Conservation (phyloP, 2,329 filamentous ascomycete species). For the Calonectria honghensis region DNA sequence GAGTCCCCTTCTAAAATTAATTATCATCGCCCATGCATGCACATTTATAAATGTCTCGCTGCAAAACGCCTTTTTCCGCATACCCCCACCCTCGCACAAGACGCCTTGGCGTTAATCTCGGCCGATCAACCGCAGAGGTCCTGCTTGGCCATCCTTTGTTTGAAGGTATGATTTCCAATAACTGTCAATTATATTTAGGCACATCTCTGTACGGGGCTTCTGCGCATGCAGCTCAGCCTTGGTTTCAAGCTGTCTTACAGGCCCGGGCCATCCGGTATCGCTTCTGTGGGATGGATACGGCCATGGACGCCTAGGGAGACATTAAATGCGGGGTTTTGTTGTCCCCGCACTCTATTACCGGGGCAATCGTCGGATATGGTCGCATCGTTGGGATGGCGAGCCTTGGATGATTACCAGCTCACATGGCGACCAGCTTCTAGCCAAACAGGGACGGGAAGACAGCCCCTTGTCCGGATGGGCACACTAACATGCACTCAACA, state of each 20-base stretch:
- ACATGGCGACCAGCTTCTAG: constrained; percentile 8
- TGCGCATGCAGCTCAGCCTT: constrained; percentile 13
- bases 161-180: neutral
- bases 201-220: neutral
- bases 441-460: constrained; percentile 2
- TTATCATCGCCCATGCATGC: neutral
- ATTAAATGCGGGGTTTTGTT: constrained; percentile 30
- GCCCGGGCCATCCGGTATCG: constrained; percentile 20
- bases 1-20: neutral
- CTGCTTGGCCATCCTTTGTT: neutral
- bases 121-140: neutral
- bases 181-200: neutral
- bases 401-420: constrained; percentile 8
- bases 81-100: neutral
- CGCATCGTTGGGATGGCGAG: constrained; percentile 25
- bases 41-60: neutral
- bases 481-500: constrained; percentile 13
- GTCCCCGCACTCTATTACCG: constrained; percentile 31
- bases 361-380: constrained; percentile 32
- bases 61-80: neutral
- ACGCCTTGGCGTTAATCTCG: neutral
- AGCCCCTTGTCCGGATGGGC: constrained; percentile 2
- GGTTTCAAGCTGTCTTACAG: constrained; percentile 14
- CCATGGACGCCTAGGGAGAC: neutral
- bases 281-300: constrained; percentile 7